Percentiles rank a stretch among this genome's conserved stretches.
phyloP scores from a whole-genome alignment of 352 stramenopile species.

The Phytopythium aichiense region DNA sequence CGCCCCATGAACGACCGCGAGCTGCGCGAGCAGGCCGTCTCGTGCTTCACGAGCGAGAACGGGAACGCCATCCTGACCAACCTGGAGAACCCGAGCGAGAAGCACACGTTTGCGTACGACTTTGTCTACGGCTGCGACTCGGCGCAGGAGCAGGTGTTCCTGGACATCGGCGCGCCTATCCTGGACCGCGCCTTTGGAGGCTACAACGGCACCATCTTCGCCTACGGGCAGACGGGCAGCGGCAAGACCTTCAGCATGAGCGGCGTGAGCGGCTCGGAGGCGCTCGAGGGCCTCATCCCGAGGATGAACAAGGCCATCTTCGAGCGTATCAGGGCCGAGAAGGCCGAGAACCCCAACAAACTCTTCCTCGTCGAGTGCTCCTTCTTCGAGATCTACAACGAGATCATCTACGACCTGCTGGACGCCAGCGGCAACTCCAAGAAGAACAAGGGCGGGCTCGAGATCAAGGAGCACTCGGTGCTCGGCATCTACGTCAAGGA shows the following conservation, averaged over 20 bases:
- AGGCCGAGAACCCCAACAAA: conserved; percentile 63
- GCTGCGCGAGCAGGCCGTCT: conserved; percentile 64
- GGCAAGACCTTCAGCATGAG: conserved; percentile 90
- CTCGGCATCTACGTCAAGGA: conserved; percentile 94
- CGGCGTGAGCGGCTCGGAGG: conserved; percentile 53
- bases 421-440: conserved; percentile 83
- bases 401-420: conserved; percentile 94
- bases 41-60: conserved; percentile 66
- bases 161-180: conserved; percentile 74
- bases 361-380: conserved; percentile 90
- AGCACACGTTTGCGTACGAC: conserved; percentile 87
- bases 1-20: conserved; percentile 90
- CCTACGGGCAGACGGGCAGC: conserved; percentile 85
- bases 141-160: conserved; percentile 66
- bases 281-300: conserved; percentile 87
- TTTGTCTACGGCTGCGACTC: conserved; percentile 84
- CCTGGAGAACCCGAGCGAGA: conserved; percentile 73
- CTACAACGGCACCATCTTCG: conserved; percentile 91
- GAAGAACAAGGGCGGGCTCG: conserved; percentile 84
- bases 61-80: conserved; percentile 80
- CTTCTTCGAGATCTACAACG: conserved; percentile 97
- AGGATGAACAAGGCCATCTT: conserved; percentile 91
- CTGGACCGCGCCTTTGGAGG: conserved; percentile 80
- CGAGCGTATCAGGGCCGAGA: conserved; percentile 64
- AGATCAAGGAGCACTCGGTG: conserved; percentile 93